Percentiles rank a stretch among this genome's conserved stretches.
Conservation (phyloP, 495 filamentous ascomycete genomes). For the Staphylotrichum longicolle region DNA sequence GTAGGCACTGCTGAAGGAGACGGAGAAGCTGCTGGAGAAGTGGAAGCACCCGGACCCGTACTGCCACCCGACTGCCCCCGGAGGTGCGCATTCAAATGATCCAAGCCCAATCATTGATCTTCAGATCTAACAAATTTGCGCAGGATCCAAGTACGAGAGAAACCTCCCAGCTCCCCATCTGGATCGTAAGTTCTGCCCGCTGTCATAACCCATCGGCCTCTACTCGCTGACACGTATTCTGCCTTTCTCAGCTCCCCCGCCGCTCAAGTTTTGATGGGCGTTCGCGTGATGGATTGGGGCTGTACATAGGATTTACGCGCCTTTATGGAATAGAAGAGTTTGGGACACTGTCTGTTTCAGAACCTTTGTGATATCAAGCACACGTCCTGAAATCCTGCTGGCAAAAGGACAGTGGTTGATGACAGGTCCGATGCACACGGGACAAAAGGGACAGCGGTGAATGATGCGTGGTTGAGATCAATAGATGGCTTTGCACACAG, state of each 20-base stretch:
- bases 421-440: no score
- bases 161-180: constrained; percentile 79
- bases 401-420: no score
- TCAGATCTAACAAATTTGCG: constrained; percentile 29
- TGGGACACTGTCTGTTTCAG: no score
- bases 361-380: no score
- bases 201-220: not conserved
- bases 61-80: constrained; percentile 80
- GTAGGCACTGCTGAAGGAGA: constrained; percentile 77
- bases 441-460: no score
- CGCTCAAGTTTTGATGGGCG: constrained; percentile 43
- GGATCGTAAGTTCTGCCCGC: constrained; percentile 61
- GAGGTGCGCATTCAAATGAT: constrained; percentile 61
- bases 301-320: constrained; percentile 24
- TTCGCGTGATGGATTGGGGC: not conserved
- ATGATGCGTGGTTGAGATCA: no score
- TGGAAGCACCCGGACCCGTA: constrained; percentile 99
- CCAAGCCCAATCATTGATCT: not conserved
- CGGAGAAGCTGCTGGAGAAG: constrained; percentile 80
- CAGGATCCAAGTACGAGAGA: constrained; percentile 94
- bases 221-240: constrained; percentile 14
- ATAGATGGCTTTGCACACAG: constrained; percentile 22
- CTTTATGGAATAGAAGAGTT: constrained; percentile 8
- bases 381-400: no score
- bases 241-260: constrained; percentile 40